Base-by-base conservation (phyloP, 169 alveolate genomes). In the Cryptosporidium muris region DNA sequence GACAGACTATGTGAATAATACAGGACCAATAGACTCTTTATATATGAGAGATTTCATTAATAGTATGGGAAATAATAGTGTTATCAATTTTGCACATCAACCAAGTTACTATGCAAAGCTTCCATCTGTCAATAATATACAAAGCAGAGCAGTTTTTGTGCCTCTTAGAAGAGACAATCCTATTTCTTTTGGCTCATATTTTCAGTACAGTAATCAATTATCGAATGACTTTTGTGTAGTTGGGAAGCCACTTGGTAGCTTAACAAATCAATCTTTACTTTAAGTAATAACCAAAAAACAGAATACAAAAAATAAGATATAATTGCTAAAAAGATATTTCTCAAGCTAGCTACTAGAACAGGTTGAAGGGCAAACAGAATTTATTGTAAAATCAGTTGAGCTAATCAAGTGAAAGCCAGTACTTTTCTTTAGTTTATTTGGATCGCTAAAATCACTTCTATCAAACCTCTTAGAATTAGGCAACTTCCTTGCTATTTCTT, bases 401-500 rank as follows among this genome's bases (percentile, higher is more conserved):
- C 68, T 74, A 74, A 74, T 58, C 62, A 74, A 60, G 42, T 74
- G 85, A 38, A 74, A 74, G 1, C 85, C 85, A 34, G 74, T 60
- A 42, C 74, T 40, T 3, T 74, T 74, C 8, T 40, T 63, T 5
- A 58, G 16, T 2, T 40, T 56, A 40, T 74, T 68, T n/a, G 63
- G 8, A 60, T 60, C 25, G 34, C 43, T 37, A 12, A 45, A 16
- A 38, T 48, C 60, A 36, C 40, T 74, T 9, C 45, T 14, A 7
- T 74, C 85, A 2, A 74, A 12, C 38, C 47, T 74, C 38, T 74
- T 74, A 1, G 82, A 36, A 34, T 58, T 74, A 9, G 85, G 85
- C 25, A 74, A 68, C 8, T 74, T 74, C 54, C 85, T 74, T 7
- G 85, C 95, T 60, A 93, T 92, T 81, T 92, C 92, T 34, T 91